Evolutionary conservation across 2,329 filamentous ascomycete genomes (phyloP).

Genomic region (Davidsoniella australis): DNA sequence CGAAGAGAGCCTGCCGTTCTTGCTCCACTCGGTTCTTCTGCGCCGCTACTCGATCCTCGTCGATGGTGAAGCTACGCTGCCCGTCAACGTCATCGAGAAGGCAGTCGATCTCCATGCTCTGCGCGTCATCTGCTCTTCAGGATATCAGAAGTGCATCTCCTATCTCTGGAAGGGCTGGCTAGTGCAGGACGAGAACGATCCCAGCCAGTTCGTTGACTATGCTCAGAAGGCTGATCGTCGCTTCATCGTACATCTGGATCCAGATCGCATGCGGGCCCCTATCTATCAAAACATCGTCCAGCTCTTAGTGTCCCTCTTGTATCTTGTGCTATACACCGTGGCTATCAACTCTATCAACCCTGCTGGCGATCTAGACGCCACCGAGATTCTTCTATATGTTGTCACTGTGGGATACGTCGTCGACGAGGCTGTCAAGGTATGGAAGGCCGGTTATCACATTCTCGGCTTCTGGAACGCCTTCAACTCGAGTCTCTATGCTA

Average conservation of each 20-base stretch:
- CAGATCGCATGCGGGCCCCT: conserved; percentile 84
- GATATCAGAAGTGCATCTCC: conserved; percentile 88
- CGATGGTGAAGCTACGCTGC: conserved; percentile 51
- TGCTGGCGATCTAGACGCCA: conserved; percentile 62
- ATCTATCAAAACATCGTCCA: conserved; percentile 85
- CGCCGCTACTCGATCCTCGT: conserved; percentile 74
- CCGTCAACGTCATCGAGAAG: conserved; percentile 80
- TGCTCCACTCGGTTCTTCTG: conserved; percentile 67
- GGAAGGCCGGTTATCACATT: conserved; percentile 84
- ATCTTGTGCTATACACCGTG: conserved; percentile 67
- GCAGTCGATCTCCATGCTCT: conserved; percentile 86
- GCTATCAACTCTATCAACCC: conserved; percentile 92
- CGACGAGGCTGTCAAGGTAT: conserved; percentile 76
- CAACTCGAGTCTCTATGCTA: conserved; percentile 64
- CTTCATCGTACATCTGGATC: conserved; percentile 73
- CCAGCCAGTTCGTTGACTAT: conserved; percentile 79
- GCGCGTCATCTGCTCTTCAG: conserved; percentile 72
- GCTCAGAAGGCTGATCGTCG: conserved; percentile 59
- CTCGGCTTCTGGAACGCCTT: conserved; percentile 96
- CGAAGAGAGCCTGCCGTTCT: conserved; percentile 62
- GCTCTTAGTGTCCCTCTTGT: conserved; percentile 68
- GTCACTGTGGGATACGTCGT: conserved; percentile 85
- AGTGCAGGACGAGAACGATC: conserved; percentile 85
- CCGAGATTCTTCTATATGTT: conserved; percentile 71
- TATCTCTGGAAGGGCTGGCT: conserved; percentile 94